Evolutionary conservation across 83 land plant genomes (phyloP), one percentile per base, ranked within the genome.

Genomic region (Thuja plicata): DNA sequence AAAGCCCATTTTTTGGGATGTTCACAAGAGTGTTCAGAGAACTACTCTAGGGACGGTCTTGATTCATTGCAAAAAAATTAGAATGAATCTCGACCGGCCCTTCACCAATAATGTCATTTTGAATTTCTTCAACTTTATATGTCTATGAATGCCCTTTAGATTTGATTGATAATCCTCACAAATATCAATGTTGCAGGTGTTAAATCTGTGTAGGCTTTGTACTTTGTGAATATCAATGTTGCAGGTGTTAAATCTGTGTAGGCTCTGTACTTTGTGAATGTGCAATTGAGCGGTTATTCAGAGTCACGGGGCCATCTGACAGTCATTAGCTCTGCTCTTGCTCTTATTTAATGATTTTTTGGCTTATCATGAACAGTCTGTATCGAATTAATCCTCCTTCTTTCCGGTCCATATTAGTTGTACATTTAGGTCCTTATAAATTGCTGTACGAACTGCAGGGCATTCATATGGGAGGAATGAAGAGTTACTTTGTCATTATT

Each of bases 271-370:
- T 0, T 34, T 34, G 38, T 76, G 38, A 15, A 13, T 76, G 38
- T 76, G 38, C 27, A 66, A 66, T 66, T 27, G 30, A 66, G 24
- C 73, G 1, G 30, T 27, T 66, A 66, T 27, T 66, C 73, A 66
- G 73, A 76, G 38, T 76, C 79, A 76, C 79, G 79, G 79, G 79
- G 15, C 35, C 38, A 76, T 76, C 79, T 76, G 35, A 76, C 79
- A 76, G 79, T 76, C 79, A 0, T 76, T 76, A 16, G 37, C 79
- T 11, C 15, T 76, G 35, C 35, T 3, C 40, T 4, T 0, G 35
- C 19, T 32, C 38, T 15, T 76, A 35, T 76, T 76, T 34, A 35
- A 76, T 76, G 79, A 5, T 73, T 73, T 73, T 73, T 73, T 54
- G 77, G 77, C 35, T 73, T 73, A 32, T 73, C 35, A n/a, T 73